These are phyloP conservation scores for Apiotrichum mycotoxinovorans DNA, from an alignment of 1,284 basidiomycete species.

Conservation along the genomic window DNA sequence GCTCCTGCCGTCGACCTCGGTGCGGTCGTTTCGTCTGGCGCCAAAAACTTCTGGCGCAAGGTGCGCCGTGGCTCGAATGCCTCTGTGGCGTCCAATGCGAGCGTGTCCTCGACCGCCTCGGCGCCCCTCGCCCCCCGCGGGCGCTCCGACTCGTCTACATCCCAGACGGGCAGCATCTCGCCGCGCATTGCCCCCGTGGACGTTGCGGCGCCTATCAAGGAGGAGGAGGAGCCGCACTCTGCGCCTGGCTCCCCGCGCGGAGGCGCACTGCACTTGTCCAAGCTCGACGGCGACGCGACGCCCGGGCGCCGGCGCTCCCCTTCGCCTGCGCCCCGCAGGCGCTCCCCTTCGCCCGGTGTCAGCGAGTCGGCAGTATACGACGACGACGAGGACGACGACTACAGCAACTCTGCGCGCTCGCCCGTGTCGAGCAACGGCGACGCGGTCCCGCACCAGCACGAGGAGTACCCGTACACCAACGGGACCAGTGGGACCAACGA, in stretches of 20 bases:
- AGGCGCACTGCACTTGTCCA: neutral
- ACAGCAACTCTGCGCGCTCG: neutral
- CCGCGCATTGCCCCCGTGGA: constrained; percentile 1
- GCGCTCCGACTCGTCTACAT: constrained; percentile 7
- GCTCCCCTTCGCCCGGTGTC: neutral
- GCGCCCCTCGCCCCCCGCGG: neutral
- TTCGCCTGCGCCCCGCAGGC: neutral
- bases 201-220: neutral
- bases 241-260: neutral
- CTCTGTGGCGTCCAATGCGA: constrained; percentile 1
- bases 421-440: neutral
- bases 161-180: neutral
- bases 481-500: neutral
- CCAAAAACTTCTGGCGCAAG: constrained; percentile 43
- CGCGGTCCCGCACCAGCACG: neutral
- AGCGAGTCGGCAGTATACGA: constrained; percentile 1
- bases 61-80: constrained; percentile 29
- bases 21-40: constrained; percentile 34
- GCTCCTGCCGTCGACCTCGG: constrained; percentile 42
- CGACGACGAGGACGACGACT: constrained; percentile 8
- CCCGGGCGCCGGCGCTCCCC: constrained; percentile 16
- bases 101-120: neutral
- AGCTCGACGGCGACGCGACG: constrained; percentile 12
- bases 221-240: constrained; percentile 13
- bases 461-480: neutral